Conservation (phyloP, 495 filamentous ascomycete species). For the Xylaria sp. region DNA sequence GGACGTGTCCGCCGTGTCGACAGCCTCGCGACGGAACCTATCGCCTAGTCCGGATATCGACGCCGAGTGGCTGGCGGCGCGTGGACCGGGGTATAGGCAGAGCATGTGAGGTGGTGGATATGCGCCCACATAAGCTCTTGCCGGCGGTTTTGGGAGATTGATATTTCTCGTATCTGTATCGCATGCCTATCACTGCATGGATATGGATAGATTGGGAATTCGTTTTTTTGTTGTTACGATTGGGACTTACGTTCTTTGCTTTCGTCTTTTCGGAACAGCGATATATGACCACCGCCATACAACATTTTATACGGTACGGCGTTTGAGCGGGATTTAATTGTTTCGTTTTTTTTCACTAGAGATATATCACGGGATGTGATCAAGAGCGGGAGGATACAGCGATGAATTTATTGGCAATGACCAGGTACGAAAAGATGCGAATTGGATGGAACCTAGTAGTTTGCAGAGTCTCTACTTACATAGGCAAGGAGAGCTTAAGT, state of each 20-base stretch:
- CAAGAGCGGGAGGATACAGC: neutral
- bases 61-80: constrained; percentile 8
- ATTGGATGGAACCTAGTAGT: neutral
- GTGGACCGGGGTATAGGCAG: constrained; percentile 24
- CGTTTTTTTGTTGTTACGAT: neutral
- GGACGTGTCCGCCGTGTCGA: neutral
- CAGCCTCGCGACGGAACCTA: neutral
- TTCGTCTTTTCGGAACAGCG: neutral
- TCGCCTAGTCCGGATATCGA: neutral
- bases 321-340: neutral
- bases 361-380: neutral
- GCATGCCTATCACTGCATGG: neutral
- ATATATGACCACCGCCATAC: neutral
- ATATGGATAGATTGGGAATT: neutral
- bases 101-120: constrained; percentile 12
- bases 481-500: neutral
- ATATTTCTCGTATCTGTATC: neutral
- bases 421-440: neutral
- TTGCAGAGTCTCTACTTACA: neutral
- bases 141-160: neutral
- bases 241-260: neutral
- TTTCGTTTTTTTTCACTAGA: neutral
- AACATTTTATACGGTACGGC: constrained; percentile 9
- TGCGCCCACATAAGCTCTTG: neutral
- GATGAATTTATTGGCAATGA: constrained; percentile 19